phyloP scores from a whole-genome alignment of 306 rosid species.

The Glycyrrhiza uralensis region DNA sequence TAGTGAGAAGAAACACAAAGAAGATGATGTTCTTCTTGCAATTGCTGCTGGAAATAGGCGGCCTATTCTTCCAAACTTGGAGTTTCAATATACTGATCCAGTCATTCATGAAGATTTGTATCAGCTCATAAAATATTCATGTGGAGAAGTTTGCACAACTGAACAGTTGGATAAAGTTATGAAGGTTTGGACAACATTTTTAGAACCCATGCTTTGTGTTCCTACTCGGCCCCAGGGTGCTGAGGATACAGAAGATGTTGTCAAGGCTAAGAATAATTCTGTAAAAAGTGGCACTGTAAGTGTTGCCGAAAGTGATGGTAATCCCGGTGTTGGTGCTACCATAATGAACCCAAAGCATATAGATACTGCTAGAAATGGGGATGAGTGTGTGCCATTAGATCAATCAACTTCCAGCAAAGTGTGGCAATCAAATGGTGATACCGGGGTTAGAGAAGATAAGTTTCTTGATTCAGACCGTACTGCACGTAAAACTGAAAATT shows the following conservation, averaged over 20 bases:
- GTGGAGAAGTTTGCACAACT: slow-evolving; percentile 92
- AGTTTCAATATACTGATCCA: slow-evolving; percentile 75
- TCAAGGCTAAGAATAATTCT: slow-evolving; percentile 56
- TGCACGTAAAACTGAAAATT: slow-evolving; percentile 48
- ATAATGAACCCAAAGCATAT: slow-evolving; percentile 49
- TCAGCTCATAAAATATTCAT: slow-evolving; percentile 89
- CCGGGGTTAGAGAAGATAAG: slow-evolving; percentile 61
- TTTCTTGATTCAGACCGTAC: slow-evolving; percentile 51
- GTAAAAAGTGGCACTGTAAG: slow-evolving; percentile 47
- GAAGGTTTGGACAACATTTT: slow-evolving; percentile 96
- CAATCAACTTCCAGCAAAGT: slow-evolving; percentile 71
- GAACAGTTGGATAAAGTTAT: slow-evolving; percentile 91
- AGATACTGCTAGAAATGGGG: slow-evolving; percentile 63
- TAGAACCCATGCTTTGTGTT: slow-evolving; percentile 91
- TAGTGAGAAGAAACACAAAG: slow-evolving; percentile 93
- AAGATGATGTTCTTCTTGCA: slow-evolving; percentile 94
- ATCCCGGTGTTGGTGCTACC: slow-evolving; percentile 61
- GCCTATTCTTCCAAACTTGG: slow-evolving; percentile 86
- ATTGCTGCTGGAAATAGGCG: slow-evolving; percentile 95
- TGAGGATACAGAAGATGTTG: slow-evolving; percentile 90
- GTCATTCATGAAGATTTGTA: slow-evolving; percentile 93
- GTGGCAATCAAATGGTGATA: slow-evolving; percentile 64
- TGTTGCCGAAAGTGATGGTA: slow-evolving; percentile 64
- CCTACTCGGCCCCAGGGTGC: slow-evolving; percentile 81
- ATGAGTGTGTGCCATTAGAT: slow-evolving; percentile 65